Evolutionary conservation across 148 eudicot species (phyloP), one percentile per base, ranked within the genome.

Genomic region (Nepenthes mirabilis): DNA sequence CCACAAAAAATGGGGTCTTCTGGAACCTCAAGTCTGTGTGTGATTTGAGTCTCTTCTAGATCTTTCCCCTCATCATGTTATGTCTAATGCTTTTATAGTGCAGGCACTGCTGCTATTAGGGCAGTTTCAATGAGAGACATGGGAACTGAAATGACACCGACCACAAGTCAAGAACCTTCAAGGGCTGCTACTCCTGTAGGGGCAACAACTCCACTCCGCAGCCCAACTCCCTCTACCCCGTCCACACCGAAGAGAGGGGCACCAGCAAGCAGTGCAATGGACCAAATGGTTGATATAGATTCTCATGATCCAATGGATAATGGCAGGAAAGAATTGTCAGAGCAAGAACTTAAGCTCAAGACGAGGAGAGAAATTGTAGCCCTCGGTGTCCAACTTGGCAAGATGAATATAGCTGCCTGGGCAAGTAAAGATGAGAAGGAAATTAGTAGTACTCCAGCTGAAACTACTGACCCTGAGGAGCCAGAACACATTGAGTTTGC

Each of bases 61-160:
- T 9, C 58, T 55, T 36, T 37, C 9, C n/a, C 58, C 58, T 55
- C 36, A 10, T 48, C 57, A 36, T 59, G 2, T 14, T 57, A 23
- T 48, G 1, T 47, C 56, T 55, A 9, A 36, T 7, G 2, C 33
- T 37, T 33, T 34, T 48, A 36, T 40, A 57, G 60, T 64, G 40
- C 70, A 89, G 93, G 74, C 72, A 52, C 55, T 43, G 74, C 86
- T 36, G 80, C 75, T 8, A 72, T 91, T 56, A 80, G 96, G 64
- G 80, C 83, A 57, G 95, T 91, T 56, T 88, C 85, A 45, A 91
- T 91, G 98, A 83, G 96, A 71, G 98, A 91, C 68, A 91, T 88
- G 98, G 98, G 98, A 65, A 91, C 98, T 33, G 98, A 91, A 70
- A 91, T 91, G 96, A 91, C 98, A 1, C 98, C 98, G 7, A 79